Base-by-base conservation (phyloP, 1,139 yeast species). In the Yamadazyma triangularis region DNA sequence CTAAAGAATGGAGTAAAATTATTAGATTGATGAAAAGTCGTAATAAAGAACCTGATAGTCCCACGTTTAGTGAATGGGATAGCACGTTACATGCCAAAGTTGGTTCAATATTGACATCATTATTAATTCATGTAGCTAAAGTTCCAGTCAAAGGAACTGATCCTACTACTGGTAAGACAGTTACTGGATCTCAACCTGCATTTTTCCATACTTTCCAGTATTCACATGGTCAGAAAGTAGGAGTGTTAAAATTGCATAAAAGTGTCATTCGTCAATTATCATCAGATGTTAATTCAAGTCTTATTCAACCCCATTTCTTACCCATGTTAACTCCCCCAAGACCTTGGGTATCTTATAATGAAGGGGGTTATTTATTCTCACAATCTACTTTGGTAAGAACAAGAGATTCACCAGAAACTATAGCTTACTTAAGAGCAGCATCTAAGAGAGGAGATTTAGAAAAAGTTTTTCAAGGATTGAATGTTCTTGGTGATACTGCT, bases 291-390 rank as follows among this genome's bases (percentile, higher is more conserved):
- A 58, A 79, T 27, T 70, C 75, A 9, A 79, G 82, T 34, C 69
- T 82, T 2, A 76, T 89, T 5, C 91, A 83, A 47, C 96, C 97
- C 0, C 97, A 91, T 56, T 69, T 76, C 40, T 67, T 93, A 36
- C 99, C 99, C 10, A 93, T 93, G 98, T 65, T 93, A 37, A 84
- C 85, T 8, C 76, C 79, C 39, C 98, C 98, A 14, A 68, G 79
- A 34, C 88, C 88, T 4, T 91, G 99, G 98, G 71, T 77, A 1
- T 64, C 78, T 8, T 79, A 79, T 70, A 78, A 79, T 47, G 74
- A 75, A 32, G 98, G 98, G 39, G 97, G 96, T 0, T 87, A 86
- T 50, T 64, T 75, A 36, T 82, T 78, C 48, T 69, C 84, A 8
- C 76, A 73, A 34, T 69, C 75, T 11, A 59, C 70, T 4, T 61